Percentiles rank a stretch among this genome's conserved stretches.
Evolutionary conservation across 2,329 filamentous ascomycete species (phyloP).

Genomic region (Fusarium sp.): DNA sequence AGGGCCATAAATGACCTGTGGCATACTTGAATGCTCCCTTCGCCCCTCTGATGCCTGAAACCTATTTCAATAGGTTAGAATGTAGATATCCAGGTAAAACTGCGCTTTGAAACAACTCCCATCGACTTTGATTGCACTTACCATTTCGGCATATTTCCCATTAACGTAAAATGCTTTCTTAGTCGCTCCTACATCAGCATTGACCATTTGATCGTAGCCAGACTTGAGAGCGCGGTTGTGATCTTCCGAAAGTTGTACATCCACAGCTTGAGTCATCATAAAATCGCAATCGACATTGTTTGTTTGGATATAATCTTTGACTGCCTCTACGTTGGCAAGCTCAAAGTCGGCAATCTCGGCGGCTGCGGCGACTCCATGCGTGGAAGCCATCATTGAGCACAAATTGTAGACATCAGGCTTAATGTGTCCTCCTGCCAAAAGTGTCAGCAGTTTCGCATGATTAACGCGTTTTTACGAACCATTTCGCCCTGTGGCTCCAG

Average conservation of each 20-base stretch:
- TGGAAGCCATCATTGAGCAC: background rate
- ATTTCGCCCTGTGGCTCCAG: conserved; percentile 54
- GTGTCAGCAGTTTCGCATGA: fast-evolving
- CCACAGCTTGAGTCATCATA: conserved; percentile 53
- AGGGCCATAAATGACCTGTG: conserved; percentile 47
- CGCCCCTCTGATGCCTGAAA: too few species aligned
- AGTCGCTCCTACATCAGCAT: conserved; percentile 13
- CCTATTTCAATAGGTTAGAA: too few species aligned
- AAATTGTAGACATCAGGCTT: conserved; percentile 35
- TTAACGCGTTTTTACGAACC: conserved; percentile 23
- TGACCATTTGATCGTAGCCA: conserved; percentile 47
- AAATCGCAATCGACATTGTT: conserved; percentile 56
- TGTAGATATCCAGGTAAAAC: fast-evolving
- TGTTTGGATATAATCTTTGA: conserved; percentile 50
- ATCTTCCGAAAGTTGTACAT: conserved; percentile 50
- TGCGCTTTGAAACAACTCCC: too few species aligned
- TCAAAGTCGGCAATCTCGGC: conserved; percentile 39
- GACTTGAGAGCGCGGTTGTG: conserved; percentile 42
- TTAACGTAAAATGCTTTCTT: background rate
- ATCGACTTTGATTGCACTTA: too few species aligned
- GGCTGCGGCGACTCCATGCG: conserved; percentile 31
- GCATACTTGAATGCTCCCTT: conserved; percentile 49
- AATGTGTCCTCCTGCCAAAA: conserved; percentile 26
- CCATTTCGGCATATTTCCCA: conserved; percentile 42
- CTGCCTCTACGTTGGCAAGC: conserved; percentile 18